Evolutionary conservation across 2,329 filamentous ascomycete genomes (phyloP), one percentile per base, ranked within the genome.

Genomic region (Akanthomyces uredinophilus): DNA sequence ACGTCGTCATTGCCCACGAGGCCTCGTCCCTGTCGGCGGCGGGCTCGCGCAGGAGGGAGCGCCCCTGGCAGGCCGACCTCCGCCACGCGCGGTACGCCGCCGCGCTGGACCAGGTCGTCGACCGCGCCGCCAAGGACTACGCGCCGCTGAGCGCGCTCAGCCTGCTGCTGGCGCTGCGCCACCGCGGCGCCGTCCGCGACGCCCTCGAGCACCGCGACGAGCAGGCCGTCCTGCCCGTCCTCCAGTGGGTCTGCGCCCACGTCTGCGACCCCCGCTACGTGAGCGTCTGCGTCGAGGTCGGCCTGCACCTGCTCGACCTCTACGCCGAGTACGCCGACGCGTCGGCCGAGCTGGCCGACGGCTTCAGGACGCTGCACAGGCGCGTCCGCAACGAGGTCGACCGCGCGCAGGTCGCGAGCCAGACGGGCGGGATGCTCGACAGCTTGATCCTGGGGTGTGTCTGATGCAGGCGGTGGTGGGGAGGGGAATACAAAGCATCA

Each of bases 351-450:
- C 83, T 98, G 61, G 87, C 91, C 64, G 81, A 81, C 55, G 81
- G 87, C 54, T 87, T 98, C 69, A 82, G 85, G 68, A 81, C 80
- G 54, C 79, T 97, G 65, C 86, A 89, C 71, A 78, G 82, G 51
- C 81, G 87, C 44, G 94, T 98, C 22, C 83, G 85, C 65, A 79
- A 84, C 46, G 91, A 95, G 73, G 89, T 93, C 13, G 91, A 96
- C 74, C 87, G 89, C 70, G 91, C 92, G 24, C 90, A 96, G 75
- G 83, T 90, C 70, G 93, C 94, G 2, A 88, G 86, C 68, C 87
- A 90, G 76, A 93, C 91, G 13, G 84, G 84, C 67, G 95, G 94
- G 2, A 97, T 98, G 93, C 77, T 98, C 66, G 91, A 94, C 68
- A 89, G 78, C 54, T 66, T 86, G 66, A 85, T 53, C 13, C 13